Percentiles rank a stretch among this genome's conserved stretches.
Conservation (phyloP, 2,329 filamentous ascomycete genomes). For the Escovopsis sp. region DNA sequence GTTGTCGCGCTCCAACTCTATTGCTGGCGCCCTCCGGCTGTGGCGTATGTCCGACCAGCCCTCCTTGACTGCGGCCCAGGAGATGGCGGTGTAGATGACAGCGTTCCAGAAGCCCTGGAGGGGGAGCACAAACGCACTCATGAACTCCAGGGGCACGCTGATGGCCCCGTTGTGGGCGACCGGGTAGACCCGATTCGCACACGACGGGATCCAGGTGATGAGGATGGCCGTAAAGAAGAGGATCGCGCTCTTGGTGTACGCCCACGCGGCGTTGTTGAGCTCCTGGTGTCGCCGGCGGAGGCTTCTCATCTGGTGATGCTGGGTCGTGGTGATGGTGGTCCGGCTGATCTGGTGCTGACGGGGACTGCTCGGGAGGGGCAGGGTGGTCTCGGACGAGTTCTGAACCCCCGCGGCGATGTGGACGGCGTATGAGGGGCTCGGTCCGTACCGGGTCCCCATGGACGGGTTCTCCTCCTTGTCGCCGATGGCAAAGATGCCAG, state of each 20-base stretch:
- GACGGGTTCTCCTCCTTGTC: neutral
- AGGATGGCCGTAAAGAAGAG: slow-evolving; percentile 59
- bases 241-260: slow-evolving; percentile 55
- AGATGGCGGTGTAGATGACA: slow-evolving; percentile 60
- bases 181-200: slow-evolving; percentile 61
- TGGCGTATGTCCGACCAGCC: slow-evolving; percentile 25
- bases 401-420: slow-evolving; percentile 28
- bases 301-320: neutral
- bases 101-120: slow-evolving; percentile 79
- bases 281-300: slow-evolving; percentile 29
- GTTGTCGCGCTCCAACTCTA: slow-evolving; percentile 19
- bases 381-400: slow-evolving; percentile 11
- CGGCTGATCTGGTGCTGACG: slow-evolving; percentile 4
- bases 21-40: slow-evolving; percentile 15
- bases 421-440: slow-evolving; percentile 31
- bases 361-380: slow-evolving; percentile 15
- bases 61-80: slow-evolving; percentile 45
- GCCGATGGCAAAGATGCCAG: slow-evolving; percentile 11
- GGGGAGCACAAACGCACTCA: slow-evolving; percentile 61
- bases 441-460: neutral
- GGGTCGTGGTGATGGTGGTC: too few relatives aligned
- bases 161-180: slow-evolving; percentile 40
- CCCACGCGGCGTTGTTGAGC: slow-evolving; percentile 49
- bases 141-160: slow-evolving; percentile 48
- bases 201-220: slow-evolving; percentile 65